Percentiles rank a stretch among this genome's conserved stretches.
Evolutionary conservation across 345 rosid species (phyloP).

Genomic region (Boechera divaricarpa): DNA sequence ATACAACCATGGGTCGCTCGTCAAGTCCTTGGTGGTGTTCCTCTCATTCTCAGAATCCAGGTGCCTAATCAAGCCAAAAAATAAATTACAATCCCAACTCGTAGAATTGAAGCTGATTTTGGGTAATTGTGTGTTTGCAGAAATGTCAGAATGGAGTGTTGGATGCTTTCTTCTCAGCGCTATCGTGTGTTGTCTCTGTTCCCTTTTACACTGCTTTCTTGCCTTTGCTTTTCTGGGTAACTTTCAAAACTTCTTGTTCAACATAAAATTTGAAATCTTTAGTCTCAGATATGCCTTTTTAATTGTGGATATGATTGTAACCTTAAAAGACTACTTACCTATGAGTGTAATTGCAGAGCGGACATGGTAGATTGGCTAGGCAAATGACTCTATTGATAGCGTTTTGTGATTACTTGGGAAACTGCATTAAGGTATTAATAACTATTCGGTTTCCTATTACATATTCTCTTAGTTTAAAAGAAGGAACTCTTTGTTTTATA

Average conservation of each 20-base stretch:
- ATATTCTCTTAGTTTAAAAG: slow-evolving; percentile 2
- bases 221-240: slow-evolving; percentile 98
- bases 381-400: slow-evolving; percentile 98
- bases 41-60: slow-evolving; percentile 81
- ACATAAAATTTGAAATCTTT: slow-evolving; percentile 27
- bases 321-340: neutral
- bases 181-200: slow-evolving; percentile 95
- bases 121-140: slow-evolving; percentile 50
- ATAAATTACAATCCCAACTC: neutral
- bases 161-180: slow-evolving; percentile 82
- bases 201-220: slow-evolving; percentile 97
- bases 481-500: neutral
- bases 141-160: slow-evolving; percentile 60
- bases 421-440: slow-evolving; percentile 79
- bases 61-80: slow-evolving; percentile 37
- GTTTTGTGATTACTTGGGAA: slow-evolving; percentile 91
- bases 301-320: neutral
- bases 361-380: slow-evolving; percentile 96
- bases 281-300: neutral
- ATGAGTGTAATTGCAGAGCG: slow-evolving; percentile 61
- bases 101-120: neutral
- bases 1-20: slow-evolving; percentile 69
- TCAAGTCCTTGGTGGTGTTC: slow-evolving; percentile 62
- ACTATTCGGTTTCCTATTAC: neutral
- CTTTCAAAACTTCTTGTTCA: neutral